phyloP scores from a whole-genome alignment of 2,329 filamentous ascomycete species.

The Phaeosphaeria sp. region DNA sequence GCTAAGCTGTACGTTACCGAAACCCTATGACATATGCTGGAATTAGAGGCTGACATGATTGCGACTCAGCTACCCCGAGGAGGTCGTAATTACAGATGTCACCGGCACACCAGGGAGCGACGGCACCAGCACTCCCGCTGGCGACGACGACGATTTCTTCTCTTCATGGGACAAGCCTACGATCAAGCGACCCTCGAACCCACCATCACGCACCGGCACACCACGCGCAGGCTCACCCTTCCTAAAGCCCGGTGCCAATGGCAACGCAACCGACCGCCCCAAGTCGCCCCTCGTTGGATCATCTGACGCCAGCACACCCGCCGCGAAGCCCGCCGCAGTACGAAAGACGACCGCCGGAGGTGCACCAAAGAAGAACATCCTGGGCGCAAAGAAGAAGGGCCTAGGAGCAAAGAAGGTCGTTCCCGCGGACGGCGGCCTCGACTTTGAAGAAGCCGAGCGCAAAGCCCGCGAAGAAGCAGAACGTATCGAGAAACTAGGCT shows the following conservation, averaged over 20 bases:
- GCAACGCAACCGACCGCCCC: slow-evolving; percentile 71
- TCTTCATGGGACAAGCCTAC: slow-evolving; percentile 98
- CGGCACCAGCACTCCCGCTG: slow-evolving; percentile 76
- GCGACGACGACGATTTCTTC: slow-evolving; percentile 95
- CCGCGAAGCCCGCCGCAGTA: slow-evolving; percentile 78
- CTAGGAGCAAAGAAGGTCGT: slow-evolving; percentile 75
- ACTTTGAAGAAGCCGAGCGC: slow-evolving; percentile 97
- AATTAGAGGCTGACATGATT: slow-evolving; percentile 12
- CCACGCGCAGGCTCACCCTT: slow-evolving; percentile 89
- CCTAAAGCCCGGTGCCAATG: slow-evolving; percentile 72
- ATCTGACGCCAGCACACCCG: slow-evolving; percentile 59
- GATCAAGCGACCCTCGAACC: slow-evolving; percentile 95
- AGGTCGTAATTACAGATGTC: slow-evolving; percentile 84
- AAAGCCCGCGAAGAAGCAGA: slow-evolving; percentile 98
- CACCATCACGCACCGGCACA: slow-evolving; percentile 86
- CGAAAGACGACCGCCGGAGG: slow-evolving; percentile 72
- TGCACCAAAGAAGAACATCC: slow-evolving; percentile 81
- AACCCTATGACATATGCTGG: slow-evolving; percentile 23
- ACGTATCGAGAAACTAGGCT: slow-evolving; percentile 92
- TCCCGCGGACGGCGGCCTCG: slow-evolving; percentile 71
- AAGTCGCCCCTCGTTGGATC: slow-evolving; percentile 74
- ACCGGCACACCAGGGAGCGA: slow-evolving; percentile 63
- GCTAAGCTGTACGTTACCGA: slow-evolving; percentile 73
- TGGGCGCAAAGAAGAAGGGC: slow-evolving; percentile 75
- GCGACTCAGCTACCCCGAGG: slow-evolving; percentile 73